Evolutionary conservation across 768 basidiomycete species (phyloP), one percentile per base, ranked within the genome.

Genomic region (Lactarius quietus): DNA sequence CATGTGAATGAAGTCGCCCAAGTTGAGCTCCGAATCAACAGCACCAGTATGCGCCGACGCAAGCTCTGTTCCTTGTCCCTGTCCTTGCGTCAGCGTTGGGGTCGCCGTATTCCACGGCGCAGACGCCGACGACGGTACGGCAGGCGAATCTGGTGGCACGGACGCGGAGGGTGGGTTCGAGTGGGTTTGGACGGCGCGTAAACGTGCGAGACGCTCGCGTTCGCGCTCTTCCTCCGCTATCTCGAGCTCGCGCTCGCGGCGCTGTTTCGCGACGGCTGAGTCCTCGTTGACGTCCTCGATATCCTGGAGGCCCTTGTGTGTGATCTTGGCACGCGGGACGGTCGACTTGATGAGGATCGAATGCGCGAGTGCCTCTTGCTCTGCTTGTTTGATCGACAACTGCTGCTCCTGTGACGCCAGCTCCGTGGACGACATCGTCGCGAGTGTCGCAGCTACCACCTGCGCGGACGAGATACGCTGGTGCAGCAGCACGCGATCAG

Each of bases 261-360:
- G 70, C 48, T 60, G 68, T 36, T 63, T 75, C 63, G 61, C 66
- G 43, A 61, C 61, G 1, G 64, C 68, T 39, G 63, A 63, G 59
- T 69, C 68, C 17, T 86, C 88, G 70, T 85, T 84, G 61, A 88
- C 76, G 74, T 87, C 87, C 74, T 96, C 93, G 72, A 96, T 93
- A 71, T 93, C 89, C 79, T 95, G 88, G 67, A 95, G 77, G 59
- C 93, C 93, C 77, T 96, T 96, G 80, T 95, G 93, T 31, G 93
- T 96, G 66, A 93, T 89, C 76, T 95, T 95, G 38, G 93, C 90
- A 39, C 84, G 82, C 38, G 83, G 79, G 28, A 84, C 81, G 10
- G 79, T 78, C 10, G 84, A 80, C 75, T 88, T 90, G 73, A 86
- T 83, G 65, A 95, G 78, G 70, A 95, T 95, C 9, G 92, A 92